A percentile compares a stretch with the other conserved stretches of the same genome.
Conservation (phyloP, 2,329 filamentous ascomycete species). For the Pleurostoma richardsiae region DNA sequence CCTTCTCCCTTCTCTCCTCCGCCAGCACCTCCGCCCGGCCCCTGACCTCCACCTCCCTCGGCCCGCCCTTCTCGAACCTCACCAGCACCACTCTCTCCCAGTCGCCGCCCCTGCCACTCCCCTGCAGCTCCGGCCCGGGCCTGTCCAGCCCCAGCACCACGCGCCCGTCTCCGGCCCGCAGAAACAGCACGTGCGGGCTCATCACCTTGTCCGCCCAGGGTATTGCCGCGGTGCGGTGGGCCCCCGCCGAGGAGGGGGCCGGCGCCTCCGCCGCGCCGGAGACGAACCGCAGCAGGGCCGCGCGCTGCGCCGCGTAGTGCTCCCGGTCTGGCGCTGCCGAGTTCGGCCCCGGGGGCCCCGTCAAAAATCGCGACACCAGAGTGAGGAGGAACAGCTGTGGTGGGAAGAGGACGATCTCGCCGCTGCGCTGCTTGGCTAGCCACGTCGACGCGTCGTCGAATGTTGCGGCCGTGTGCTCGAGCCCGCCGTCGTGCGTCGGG, state of each 20-base stretch:
- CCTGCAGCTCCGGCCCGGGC: slow-evolving; percentile 50
- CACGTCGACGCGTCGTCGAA: slow-evolving; percentile 70
- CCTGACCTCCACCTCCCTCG: slow-evolving; percentile 48
- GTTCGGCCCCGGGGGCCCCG: slow-evolving; percentile 20
- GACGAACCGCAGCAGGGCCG: slow-evolving; percentile 50
- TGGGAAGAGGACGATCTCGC: slow-evolving; percentile 79
- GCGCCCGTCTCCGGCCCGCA: slow-evolving; percentile 37
- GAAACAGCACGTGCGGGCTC: slow-evolving; percentile 43
- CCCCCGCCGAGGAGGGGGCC: neutral
- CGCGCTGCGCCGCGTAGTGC: slow-evolving; percentile 41
- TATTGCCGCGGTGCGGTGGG: slow-evolving; percentile 37
- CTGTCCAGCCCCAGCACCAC: slow-evolving; percentile 52
- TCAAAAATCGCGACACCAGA: slow-evolving; percentile 50
- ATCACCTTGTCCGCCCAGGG: slow-evolving; percentile 59
- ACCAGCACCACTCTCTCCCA: slow-evolving; percentile 55
- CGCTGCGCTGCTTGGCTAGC: slow-evolving; percentile 56
- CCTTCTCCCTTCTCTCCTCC: slow-evolving; percentile 32
- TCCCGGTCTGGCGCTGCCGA: slow-evolving; percentile 14
- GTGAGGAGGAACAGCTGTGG: slow-evolving; percentile 76
- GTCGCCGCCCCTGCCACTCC: slow-evolving; percentile 46
- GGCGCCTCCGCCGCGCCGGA: slow-evolving; percentile 29
- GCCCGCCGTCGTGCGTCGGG: slow-evolving; percentile 62
- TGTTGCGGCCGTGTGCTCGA: slow-evolving; percentile 62
- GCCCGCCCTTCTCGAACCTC: slow-evolving; percentile 44
- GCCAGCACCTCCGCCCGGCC: slow-evolving; percentile 41